These are phyloP conservation scores for Zanthoxylum bungeanum DNA, from an alignment of 345 rosid genomes.

Conservation along the genomic window DNA sequence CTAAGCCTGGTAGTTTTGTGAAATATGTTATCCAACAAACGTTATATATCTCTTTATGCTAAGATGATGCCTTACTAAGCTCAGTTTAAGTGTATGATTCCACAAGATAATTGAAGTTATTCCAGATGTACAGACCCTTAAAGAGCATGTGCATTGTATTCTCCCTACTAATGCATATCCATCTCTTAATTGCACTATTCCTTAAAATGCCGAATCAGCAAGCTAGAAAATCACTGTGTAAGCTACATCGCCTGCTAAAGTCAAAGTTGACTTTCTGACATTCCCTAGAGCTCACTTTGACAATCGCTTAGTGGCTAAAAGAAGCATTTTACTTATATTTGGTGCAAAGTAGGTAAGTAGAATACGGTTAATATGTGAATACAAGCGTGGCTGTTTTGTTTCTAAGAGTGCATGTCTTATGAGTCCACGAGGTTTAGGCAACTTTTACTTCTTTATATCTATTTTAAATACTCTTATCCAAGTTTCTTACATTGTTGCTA, in stretches of 20 bases:
- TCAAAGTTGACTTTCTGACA: not conserved
- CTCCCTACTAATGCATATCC: not conserved
- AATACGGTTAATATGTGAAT: not conserved
- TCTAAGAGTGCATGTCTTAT: not conserved
- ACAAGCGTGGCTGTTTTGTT: not conserved
- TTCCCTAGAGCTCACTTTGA: not conserved
- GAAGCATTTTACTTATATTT: not conserved
- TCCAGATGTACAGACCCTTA: not conserved
- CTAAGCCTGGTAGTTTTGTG: not conserved
- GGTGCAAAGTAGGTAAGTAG: no score
- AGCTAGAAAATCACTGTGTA: not conserved
- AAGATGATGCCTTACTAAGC: not conserved
- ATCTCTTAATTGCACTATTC: not conserved
- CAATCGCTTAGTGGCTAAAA: not conserved
- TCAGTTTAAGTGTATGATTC: not conserved
- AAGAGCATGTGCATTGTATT: not conserved
- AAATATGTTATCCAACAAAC: not conserved
- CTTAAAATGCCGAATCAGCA: not conserved
- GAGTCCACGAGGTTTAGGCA: not conserved
- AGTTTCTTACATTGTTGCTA: slow-evolving; percentile 10
- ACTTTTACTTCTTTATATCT: not conserved
- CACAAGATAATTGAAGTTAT: not conserved
- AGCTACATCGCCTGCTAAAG: not conserved
- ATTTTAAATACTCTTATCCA: not conserved
- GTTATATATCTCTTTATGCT: not conserved